phyloP scores from a whole-genome alignment of 192 early-diverging fungal genomes.

The Coemansia sp. region DNA sequence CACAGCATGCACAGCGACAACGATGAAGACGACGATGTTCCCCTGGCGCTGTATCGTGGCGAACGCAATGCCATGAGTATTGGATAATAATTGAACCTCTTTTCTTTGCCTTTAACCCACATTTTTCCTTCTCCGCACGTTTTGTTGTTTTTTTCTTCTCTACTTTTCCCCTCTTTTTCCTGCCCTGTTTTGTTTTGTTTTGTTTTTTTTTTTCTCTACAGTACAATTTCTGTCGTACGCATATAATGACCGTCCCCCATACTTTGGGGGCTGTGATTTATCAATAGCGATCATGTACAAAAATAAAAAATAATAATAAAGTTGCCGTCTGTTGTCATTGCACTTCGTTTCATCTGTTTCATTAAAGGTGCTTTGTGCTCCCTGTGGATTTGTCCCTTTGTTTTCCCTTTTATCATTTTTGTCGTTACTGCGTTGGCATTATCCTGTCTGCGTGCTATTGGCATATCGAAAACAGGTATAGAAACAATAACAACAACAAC shows the following conservation, averaged over 20 bases:
- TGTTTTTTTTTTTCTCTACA: background rate
- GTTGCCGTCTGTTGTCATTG: no score
- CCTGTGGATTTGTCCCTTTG: no score
- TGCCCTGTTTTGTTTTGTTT: background rate
- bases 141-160: conserved; percentile 16
- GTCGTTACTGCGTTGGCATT: no score
- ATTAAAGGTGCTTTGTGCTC: no score
- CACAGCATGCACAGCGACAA: conserved; percentile 19
- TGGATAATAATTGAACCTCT: conserved; percentile 8
- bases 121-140: background rate
- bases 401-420: no score
- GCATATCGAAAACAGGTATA: no score
- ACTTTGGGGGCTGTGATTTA: no score
- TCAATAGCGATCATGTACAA: no score
- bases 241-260: background rate
- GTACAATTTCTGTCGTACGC: background rate
- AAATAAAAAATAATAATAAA: no score
- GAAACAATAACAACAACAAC: no score
- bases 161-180: conserved; percentile 11
- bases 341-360: no score
- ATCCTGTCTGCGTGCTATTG: no score
- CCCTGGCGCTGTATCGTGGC: conserved; percentile 60
- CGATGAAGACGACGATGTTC: conserved; percentile 67
- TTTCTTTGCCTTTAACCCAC: background rate
- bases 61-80: conserved; percentile 53